Conservation (phyloP, 495 filamentous ascomycete species). For the Trichodelitschia bisporula region DNA sequence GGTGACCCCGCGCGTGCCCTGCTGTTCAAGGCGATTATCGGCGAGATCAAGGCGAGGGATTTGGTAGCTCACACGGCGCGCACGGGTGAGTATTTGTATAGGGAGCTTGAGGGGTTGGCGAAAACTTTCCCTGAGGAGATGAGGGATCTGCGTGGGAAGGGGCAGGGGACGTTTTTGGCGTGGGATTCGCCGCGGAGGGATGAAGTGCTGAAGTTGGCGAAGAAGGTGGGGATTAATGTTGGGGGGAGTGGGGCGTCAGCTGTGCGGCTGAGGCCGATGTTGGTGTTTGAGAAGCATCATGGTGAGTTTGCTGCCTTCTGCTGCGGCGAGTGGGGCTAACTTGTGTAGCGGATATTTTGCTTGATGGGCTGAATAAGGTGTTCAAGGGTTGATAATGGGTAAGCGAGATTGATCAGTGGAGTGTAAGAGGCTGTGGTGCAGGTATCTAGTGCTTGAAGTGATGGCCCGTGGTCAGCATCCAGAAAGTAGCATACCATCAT, state of each 20-base stretch:
- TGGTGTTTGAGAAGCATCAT: slow-evolving; percentile 88
- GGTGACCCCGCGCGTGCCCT: slow-evolving; percentile 80
- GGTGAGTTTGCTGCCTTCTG: slow-evolving; percentile 24
- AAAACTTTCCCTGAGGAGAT: slow-evolving; percentile 62
- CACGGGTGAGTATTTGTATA: slow-evolving; percentile 67
- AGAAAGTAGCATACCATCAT: too few relatives aligned
- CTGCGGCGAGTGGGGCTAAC: slow-evolving; percentile 9
- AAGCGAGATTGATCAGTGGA: too few relatives aligned
- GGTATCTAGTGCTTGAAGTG: too few relatives aligned
- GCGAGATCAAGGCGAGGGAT: slow-evolving; percentile 60
- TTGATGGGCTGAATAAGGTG: slow-evolving; percentile 54
- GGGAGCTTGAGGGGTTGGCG: slow-evolving; percentile 40
- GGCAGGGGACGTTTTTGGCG: slow-evolving; percentile 90
- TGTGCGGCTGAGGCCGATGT: slow-evolving; percentile 77
- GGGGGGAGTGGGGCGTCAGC: slow-evolving; percentile 65
- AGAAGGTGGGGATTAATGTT: slow-evolving; percentile 75
- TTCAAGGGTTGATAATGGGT: slow-evolving; percentile 31
- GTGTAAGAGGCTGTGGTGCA: too few relatives aligned
- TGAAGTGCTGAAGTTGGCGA: slow-evolving; percentile 57
- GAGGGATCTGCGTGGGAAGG: slow-evolving; percentile 75
- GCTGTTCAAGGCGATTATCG: slow-evolving; percentile 76
- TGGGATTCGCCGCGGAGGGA: slow-evolving; percentile 79
- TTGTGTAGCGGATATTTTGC: slow-evolving; percentile 30
- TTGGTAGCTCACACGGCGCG: slow-evolving; percentile 59
- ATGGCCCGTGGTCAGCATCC: too few relatives aligned